phyloP scores from a whole-genome alignment of 305 asterid genomes.

The Solanum hybrid region DNA sequence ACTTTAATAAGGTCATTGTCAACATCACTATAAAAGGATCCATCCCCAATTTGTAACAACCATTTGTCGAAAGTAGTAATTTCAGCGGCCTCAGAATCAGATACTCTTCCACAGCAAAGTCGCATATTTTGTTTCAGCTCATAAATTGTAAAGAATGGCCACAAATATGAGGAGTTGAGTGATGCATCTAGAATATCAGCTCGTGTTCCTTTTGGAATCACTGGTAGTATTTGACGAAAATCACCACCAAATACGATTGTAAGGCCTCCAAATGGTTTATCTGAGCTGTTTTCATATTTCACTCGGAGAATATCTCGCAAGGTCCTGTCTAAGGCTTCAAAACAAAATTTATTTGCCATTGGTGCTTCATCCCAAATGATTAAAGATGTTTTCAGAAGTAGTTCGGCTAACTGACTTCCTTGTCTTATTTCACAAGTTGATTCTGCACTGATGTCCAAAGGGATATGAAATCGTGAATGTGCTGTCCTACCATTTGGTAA shows the following conservation, averaged over 20 bases:
- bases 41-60: background rate
- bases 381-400: background rate
- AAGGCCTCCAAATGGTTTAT: background rate
- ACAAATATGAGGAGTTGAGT: background rate
- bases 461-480: background rate
- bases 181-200: background rate
- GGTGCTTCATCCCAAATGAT: background rate
- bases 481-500: background rate
- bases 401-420: background rate
- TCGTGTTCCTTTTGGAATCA: background rate
- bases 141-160: background rate
- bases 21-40: background rate
- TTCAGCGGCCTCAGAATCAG: background rate
- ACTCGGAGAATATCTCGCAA: background rate
- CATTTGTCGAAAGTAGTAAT: background rate
- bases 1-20: background rate
- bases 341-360: background rate
- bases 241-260: background rate
- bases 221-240: background rate
- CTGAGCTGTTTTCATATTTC: background rate
- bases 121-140: background rate
- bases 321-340: background rate
- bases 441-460: background rate
- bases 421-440: background rate
- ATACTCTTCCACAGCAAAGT: background rate